Evolutionary conservation across 129 eudicot genomes (phyloP).

Genomic region (Kitagawia praeruptora): DNA sequence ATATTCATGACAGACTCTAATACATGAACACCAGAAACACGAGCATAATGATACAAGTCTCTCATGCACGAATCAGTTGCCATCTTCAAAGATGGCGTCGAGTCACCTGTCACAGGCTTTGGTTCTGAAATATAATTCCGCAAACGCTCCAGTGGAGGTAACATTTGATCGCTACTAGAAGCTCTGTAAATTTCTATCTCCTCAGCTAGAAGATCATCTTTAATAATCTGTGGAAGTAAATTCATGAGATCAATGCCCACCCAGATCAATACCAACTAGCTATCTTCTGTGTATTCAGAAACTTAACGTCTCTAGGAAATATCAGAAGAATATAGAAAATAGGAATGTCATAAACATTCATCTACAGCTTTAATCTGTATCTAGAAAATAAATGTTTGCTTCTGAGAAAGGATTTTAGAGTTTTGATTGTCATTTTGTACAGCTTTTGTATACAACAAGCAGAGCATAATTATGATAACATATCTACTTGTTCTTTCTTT

Average conservation of each 20-base stretch:
- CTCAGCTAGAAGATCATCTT: conserved; percentile 64
- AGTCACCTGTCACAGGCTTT: conserved; percentile 26
- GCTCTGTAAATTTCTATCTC: conserved; percentile 58
- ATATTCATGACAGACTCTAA: conserved; percentile 73
- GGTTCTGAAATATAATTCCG: conserved; percentile 25
- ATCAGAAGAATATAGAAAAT: neutral
- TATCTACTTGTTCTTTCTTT: neutral
- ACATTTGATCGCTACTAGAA: conserved; percentile 47
- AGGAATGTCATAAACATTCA: neutral
- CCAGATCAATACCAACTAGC: neutral
- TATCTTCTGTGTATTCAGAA: neutral
- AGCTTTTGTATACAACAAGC: neutral
- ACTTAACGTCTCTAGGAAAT: neutral
- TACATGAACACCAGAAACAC: conserved; percentile 77
- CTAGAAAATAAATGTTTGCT: neutral
- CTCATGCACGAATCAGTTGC: conserved; percentile 64
- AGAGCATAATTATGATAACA: neutral
- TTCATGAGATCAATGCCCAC: neutral
- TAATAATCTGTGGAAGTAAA: conserved; percentile 57
- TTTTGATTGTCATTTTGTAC: neutral
- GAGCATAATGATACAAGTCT: conserved; percentile 88
- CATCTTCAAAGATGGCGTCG: conserved; percentile 28
- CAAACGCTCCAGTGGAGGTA: conserved; percentile 59
- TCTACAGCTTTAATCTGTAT: neutral
- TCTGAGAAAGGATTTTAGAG: neutral